Evolutionary conservation across 768 basidiomycete genomes (phyloP), one percentile per base, ranked within the genome.

Genomic region (Hysterangium stoloniferum): DNA sequence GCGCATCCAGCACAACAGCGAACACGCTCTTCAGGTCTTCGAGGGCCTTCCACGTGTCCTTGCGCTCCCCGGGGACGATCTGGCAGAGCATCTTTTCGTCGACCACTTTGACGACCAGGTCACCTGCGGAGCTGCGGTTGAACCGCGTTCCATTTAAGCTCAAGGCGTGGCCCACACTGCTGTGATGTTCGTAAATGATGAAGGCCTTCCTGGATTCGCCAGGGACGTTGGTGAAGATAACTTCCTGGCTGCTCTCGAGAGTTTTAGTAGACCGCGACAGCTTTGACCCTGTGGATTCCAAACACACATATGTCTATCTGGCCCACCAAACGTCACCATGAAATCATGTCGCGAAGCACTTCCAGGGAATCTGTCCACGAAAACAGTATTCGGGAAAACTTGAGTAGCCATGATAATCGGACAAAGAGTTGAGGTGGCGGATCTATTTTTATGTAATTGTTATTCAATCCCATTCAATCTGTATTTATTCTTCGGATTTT

Each of bases 161-260:
- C 44, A 45, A 32, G 15, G 44, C 44, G 6, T 24, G 27, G 8
- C 15, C 12, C 11, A 45, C 9, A 27, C 44, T 45, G 19, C 20
- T 5, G 8, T 19, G 15, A 33, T 45, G 12, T 13, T 45, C 17
- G n/a, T 45, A 45, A n/a, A 8, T 8, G 27, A 45, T 45, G 28
- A 45, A 45, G 15, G 44, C 44, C 4, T 27, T 28, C 19, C 33
- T 45, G 29, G 44, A n/a, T 27, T 45, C 29, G 12, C 44, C 44
- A 22, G 9, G 20, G 12, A 31, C 33, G 17, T 45, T 45, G 15
- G 29, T 32, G 28, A 45, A 45, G 15, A 31, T 6, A 6, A 45
- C 3, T 28, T 8, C 29, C 1, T 45, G 7, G 19, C 44, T 45
- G 29, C 28, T 17, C 11, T 9, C 9, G 33, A 17, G 22, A 22